These are phyloP conservation scores for Pseudohalonectria lignicola DNA, from an alignment of 2,329 filamentous ascomycete species.

Conservation along the genomic window DNA sequence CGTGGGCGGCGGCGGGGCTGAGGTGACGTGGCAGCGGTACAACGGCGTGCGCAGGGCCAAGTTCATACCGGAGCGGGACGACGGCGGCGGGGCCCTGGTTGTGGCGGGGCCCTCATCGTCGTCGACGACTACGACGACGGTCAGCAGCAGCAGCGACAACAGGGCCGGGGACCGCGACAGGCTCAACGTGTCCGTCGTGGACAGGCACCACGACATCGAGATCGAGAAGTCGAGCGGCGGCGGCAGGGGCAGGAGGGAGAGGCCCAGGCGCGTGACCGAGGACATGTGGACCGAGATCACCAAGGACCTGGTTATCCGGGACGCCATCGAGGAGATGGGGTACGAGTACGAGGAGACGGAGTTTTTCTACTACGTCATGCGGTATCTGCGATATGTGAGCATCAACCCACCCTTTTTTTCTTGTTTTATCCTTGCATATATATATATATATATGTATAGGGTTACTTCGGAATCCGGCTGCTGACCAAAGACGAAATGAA, in stretches of 20 bases:
- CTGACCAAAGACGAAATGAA: too few species aligned
- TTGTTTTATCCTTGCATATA: background rate
- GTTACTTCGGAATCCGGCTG: too few species aligned
- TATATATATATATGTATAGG: too few species aligned
- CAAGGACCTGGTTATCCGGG: constrained; percentile 76
- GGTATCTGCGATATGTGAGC: constrained; percentile 81
- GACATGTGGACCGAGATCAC: constrained; percentile 96
- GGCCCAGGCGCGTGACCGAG: constrained; percentile 40
- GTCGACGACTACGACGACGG: constrained; percentile 7
- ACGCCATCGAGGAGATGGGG: constrained; percentile 74
- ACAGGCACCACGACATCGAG: constrained; percentile 34
- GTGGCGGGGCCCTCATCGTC: constrained; percentile 13
- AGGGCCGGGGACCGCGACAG: constrained; percentile 18
- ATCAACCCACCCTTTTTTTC: background rate
- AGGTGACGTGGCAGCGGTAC: constrained; percentile 70
- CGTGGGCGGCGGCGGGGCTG: constrained; percentile 60
- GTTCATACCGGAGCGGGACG: constrained; percentile 59
- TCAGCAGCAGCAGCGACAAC: constrained; percentile 15
- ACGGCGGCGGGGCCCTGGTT: constrained; percentile 14
- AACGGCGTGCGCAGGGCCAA: constrained; percentile 66
- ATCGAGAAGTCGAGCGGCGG: constrained; percentile 45
- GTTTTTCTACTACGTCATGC: constrained; percentile 83
- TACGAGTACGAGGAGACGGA: constrained; percentile 90
- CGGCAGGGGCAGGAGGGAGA: constrained; percentile 13
- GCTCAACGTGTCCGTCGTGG: constrained; percentile 34